phyloP scores from a whole-genome alignment of 306 rosid species.

The Glycine tomentella region DNA sequence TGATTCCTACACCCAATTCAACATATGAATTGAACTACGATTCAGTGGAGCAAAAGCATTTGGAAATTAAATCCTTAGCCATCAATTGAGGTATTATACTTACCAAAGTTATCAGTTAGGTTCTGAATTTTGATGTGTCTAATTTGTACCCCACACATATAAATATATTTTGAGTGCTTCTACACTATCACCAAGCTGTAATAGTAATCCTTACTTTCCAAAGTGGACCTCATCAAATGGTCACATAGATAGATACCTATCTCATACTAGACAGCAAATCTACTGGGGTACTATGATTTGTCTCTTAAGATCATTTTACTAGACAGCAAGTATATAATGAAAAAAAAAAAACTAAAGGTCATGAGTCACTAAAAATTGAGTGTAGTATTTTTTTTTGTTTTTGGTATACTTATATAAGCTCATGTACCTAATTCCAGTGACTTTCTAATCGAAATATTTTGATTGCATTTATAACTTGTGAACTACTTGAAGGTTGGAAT shows the following conservation, averaged over 20 bases:
- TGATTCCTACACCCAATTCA: conserved; percentile 7
- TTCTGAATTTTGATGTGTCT: conserved; percentile 11
- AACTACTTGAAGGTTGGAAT: background rate
- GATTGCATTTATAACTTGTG: background rate
- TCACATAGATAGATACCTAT: conserved; percentile 37
- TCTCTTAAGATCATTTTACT: conserved; percentile 12
- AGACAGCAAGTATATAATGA: background rate
- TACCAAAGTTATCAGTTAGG: background rate
- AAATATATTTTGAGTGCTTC: background rate
- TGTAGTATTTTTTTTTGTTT: too few relatives aligned
- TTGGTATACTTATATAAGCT: background rate
- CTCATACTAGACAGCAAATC: conserved; percentile 35
- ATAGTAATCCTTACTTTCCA: conserved; percentile 14
- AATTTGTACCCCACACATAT: conserved; percentile 22
- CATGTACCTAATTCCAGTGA: background rate
- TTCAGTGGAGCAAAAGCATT: conserved; percentile 42
- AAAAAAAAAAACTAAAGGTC: background rate
- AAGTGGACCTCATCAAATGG: conserved; percentile 41
- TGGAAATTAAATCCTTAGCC: conserved; percentile 29
- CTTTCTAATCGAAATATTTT: background rate
- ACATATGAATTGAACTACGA: conserved; percentile 23
- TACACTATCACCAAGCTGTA: background rate
- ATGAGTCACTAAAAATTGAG: background rate
- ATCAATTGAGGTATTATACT: conserved; percentile 33
- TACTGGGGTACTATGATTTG: conserved; percentile 18